A percentile compares a stretch with the other conserved stretches of the same genome.
These are phyloP conservation scores for Huntiella decipiens DNA, from an alignment of 2,329 filamentous ascomycete genomes.

Conservation along the genomic window DNA sequence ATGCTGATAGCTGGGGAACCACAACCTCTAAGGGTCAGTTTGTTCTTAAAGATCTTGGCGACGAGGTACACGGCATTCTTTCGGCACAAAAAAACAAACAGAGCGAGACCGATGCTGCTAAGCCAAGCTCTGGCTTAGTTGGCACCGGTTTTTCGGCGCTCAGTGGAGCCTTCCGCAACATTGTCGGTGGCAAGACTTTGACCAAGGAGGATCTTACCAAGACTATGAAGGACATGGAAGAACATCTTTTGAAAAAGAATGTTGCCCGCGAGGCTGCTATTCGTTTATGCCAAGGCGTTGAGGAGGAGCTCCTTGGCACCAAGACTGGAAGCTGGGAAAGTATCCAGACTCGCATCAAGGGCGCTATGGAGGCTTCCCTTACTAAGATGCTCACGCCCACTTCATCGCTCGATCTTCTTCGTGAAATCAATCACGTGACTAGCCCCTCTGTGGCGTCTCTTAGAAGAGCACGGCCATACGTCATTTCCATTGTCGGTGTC, in stretches of 20 bases:
- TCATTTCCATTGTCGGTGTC: constrained; percentile 94
- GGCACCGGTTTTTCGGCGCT: constrained; percentile 67
- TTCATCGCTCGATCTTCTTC: constrained; percentile 80
- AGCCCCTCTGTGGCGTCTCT: constrained; percentile 45
- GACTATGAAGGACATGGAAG: constrained; percentile 88
- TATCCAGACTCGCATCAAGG: constrained; percentile 42
- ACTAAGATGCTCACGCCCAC: constrained; percentile 93
- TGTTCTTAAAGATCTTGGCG: constrained; percentile 77
- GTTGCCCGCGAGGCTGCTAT: constrained; percentile 87
- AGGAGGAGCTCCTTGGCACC: constrained; percentile 72
- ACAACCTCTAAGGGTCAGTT: constrained; percentile 80
- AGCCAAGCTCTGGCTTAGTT: constrained; percentile 44
- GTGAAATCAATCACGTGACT: constrained; percentile 70
- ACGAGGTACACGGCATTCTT: constrained; percentile 82
- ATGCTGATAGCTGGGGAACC: constrained; percentile 66
- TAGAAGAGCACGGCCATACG: constrained; percentile 59
- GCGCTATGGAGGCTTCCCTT: constrained; percentile 79
- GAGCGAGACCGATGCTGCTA: constrained; percentile 27
- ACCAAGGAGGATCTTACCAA: constrained; percentile 80
- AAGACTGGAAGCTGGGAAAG: constrained; percentile 86
- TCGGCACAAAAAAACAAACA: constrained; percentile 36
- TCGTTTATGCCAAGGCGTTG: constrained; percentile 76
- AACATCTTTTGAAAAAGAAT: constrained; percentile 87
- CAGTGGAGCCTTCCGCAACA: constrained; percentile 77
- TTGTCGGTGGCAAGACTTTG: constrained; percentile 83